A percentile compares a stretch with the other conserved stretches of the same genome.
Evolutionary conservation across 2,329 filamentous ascomycete species (phyloP).

Genomic region (Aphanocladium album): DNA sequence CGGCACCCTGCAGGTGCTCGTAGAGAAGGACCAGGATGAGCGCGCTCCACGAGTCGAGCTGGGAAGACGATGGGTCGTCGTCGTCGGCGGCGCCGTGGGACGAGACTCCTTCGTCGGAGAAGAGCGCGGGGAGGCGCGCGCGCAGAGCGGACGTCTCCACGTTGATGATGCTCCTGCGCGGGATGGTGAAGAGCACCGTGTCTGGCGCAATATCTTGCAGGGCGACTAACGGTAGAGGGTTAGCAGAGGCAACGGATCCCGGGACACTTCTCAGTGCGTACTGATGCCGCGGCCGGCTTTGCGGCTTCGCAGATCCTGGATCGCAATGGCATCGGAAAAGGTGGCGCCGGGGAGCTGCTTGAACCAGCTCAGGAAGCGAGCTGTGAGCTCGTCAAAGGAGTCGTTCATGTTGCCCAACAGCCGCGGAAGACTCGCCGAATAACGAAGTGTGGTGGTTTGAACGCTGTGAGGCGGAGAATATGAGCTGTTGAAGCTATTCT

Average conservation of each 20-base stretch:
- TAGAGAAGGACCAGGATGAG: slow-evolving; percentile 77
- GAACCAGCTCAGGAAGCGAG: slow-evolving; percentile 51
- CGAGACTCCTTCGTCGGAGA: slow-evolving; percentile 33
- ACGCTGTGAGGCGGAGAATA: background rate
- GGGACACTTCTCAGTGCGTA: no score
- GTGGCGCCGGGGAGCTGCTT: slow-evolving; percentile 44
- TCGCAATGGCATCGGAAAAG: slow-evolving; percentile 48
- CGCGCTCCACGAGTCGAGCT: slow-evolving; percentile 49
- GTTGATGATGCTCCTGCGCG: slow-evolving; percentile 65
- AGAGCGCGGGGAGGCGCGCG: slow-evolving; percentile 49
- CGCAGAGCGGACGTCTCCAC: slow-evolving; percentile 66
- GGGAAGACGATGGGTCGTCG: slow-evolving; percentile 27
- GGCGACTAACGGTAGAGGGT: slow-evolving; percentile 52
- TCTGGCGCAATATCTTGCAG: slow-evolving; percentile 64
- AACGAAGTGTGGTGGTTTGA: background rate
- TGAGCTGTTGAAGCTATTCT: background rate
- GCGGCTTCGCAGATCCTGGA: slow-evolving; percentile 46
- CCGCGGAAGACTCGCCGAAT: background rate
- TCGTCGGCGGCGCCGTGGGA: slow-evolving; percentile 31
- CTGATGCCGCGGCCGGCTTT: slow-evolving; percentile 53
- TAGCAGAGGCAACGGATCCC: slow-evolving; percentile 7
- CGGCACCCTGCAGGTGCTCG: slow-evolving; percentile 54
- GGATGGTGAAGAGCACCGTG: slow-evolving; percentile 75
- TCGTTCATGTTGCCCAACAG: slow-evolving; percentile 24
- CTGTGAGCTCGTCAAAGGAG: slow-evolving; percentile 42